Percentiles rank a stretch among this genome's conserved stretches.
Evolutionary conservation across 345 rosid genomes (phyloP).

Genomic region (Psidium friedrichsthalianum): DNA sequence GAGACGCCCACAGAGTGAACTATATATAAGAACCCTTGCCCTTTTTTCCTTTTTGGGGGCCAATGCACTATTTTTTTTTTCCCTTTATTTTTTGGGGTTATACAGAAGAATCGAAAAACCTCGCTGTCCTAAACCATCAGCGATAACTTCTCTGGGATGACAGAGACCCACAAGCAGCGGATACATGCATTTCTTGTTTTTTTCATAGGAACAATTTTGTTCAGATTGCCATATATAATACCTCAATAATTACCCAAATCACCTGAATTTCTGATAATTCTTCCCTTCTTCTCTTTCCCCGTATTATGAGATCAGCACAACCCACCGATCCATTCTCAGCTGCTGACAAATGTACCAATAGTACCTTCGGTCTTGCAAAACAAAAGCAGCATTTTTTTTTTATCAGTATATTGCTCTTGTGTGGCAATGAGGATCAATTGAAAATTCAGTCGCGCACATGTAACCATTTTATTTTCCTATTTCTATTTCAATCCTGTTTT

Average conservation of each 20-base stretch:
- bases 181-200: not conserved
- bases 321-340: not conserved
- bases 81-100: not conserved
- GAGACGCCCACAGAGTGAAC: not conserved
- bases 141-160: not conserved
- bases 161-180: not conserved
- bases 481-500: too few species aligned
- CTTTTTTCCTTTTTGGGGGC: not conserved
- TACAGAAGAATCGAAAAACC: not conserved
- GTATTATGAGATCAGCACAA: not conserved
- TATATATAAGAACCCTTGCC: not conserved
- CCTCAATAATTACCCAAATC: not conserved
- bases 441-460: not conserved
- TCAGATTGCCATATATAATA: not conserved
- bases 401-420: not conserved
- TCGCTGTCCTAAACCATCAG: not conserved
- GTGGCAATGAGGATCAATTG: not conserved
- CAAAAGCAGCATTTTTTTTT: not conserved
- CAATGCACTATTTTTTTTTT: not conserved
- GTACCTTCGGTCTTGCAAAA: not conserved
- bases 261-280: constrained; percentile 7
- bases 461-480: too few species aligned
- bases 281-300: not conserved
- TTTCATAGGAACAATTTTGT: not conserved
- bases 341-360: constrained; percentile 1